Conservation (phyloP, 2,329 filamentous ascomycete genomes). For the Talaromyces sp. region DNA sequence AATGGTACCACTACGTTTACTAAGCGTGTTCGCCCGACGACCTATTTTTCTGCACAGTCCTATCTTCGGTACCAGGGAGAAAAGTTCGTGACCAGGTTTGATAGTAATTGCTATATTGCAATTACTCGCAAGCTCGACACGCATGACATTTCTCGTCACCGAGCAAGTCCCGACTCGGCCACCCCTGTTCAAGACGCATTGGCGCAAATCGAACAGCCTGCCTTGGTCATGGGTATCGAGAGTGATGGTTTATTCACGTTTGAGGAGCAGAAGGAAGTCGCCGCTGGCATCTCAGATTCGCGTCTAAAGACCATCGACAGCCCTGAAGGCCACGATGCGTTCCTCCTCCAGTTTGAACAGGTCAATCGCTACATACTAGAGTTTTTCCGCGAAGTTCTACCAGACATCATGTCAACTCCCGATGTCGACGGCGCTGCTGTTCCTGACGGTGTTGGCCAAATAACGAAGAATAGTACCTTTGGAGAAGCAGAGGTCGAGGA, state of each 20-base stretch:
- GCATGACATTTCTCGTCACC: conserved; percentile 83
- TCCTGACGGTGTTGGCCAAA: conserved; percentile 53
- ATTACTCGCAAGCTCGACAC: conserved; percentile 98
- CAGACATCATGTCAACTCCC: conserved; percentile 76
- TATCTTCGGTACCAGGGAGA: conserved; percentile 94
- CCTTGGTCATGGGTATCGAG: conserved; percentile 88
- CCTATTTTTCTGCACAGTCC: conserved; percentile 97
- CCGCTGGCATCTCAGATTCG: conserved; percentile 71
- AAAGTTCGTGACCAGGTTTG: conserved; percentile 96
- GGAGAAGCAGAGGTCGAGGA: conserved; percentile 95
- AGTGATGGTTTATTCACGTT: conserved; percentile 96
- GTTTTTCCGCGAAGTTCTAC: conserved; percentile 77
- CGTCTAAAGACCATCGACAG: conserved; percentile 83
- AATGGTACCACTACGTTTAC: conserved; percentile 57
- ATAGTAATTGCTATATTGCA: conserved; percentile 98
- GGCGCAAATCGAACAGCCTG: conserved; percentile 78
- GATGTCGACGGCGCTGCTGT: conserved; percentile 44
- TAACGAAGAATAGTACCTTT: conserved; percentile 86
- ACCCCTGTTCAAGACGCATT: conserved; percentile 67
- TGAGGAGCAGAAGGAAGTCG: conserved; percentile 90
- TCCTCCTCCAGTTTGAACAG: conserved; percentile 93
- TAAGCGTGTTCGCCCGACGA: conserved; percentile 50
- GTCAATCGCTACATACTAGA: conserved; percentile 82
- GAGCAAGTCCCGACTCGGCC: conserved; percentile 42
- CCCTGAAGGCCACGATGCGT: conserved; percentile 93